Conservation (phyloP, 2,329 filamentous ascomycete species). For the Chrysosporium keratinophilum region DNA sequence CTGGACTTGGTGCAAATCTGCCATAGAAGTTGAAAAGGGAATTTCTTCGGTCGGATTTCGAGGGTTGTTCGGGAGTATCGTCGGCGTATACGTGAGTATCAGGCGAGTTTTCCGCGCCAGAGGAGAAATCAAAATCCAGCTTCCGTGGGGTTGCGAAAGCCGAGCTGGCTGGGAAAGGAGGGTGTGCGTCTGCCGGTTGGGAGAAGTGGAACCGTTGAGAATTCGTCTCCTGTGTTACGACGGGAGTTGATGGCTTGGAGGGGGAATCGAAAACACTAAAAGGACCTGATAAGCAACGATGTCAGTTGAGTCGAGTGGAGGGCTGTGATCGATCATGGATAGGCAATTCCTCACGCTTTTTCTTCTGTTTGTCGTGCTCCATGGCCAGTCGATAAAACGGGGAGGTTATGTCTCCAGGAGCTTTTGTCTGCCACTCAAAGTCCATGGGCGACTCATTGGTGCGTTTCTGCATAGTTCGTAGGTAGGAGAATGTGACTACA, state of each 20-base stretch:
- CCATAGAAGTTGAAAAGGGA: constrained; percentile 35
- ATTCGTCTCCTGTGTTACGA: constrained; percentile 39
- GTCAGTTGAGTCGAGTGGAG: not conserved
- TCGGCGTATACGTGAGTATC: constrained; percentile 38
- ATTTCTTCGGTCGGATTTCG: constrained; percentile 27
- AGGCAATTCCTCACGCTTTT: constrained; percentile 32
- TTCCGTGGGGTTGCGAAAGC: constrained; percentile 43
- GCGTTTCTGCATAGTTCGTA: constrained; percentile 27
- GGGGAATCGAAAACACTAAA: constrained; percentile 38
- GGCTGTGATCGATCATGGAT: not conserved
- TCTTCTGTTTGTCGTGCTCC: constrained; percentile 29
- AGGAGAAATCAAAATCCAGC: constrained; percentile 40
- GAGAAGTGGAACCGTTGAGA: constrained; percentile 43
- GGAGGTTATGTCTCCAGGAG: constrained; percentile 37
- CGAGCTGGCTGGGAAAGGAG: constrained; percentile 28
- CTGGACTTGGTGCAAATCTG: constrained; percentile 42
- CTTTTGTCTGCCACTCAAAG: constrained; percentile 40
- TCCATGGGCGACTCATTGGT: constrained; percentile 42
- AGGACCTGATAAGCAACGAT: constrained; percentile 24
- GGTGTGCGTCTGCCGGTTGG: constrained; percentile 24
- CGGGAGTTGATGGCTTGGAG: constrained; percentile 39
- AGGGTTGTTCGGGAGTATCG: constrained; percentile 37
- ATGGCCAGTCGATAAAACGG: constrained; percentile 40
- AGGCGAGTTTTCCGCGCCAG: constrained; percentile 39
- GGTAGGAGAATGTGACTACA: not conserved